A percentile compares a stretch with the other conserved stretches of the same genome.
These are phyloP conservation scores for Daldinia eschscholtzii DNA, from an alignment of 2,329 filamentous ascomycete species.

Conservation along the genomic window DNA sequence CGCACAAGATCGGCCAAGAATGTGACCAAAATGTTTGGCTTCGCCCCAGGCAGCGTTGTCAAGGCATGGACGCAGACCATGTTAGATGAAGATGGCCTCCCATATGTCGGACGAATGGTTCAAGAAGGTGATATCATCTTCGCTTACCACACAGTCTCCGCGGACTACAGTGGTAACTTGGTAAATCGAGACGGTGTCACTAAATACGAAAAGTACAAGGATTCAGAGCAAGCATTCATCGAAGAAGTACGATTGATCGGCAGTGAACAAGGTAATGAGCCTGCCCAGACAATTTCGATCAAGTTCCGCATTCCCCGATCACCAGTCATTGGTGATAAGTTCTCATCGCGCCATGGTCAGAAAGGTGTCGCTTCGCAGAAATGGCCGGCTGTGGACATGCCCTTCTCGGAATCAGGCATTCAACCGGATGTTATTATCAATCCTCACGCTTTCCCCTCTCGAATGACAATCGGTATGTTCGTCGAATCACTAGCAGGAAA, in stretches of 20 bases:
- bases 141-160: slow-evolving; percentile 89
- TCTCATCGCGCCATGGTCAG: slow-evolving; percentile 97
- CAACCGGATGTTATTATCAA: slow-evolving; percentile 99
- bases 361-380: slow-evolving; percentile 98
- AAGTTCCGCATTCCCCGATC: slow-evolving; percentile 92
- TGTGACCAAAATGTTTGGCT: slow-evolving; percentile 88
- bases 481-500: slow-evolving; percentile 97
- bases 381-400: slow-evolving; percentile 94
- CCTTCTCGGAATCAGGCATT: slow-evolving; percentile 95
- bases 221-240: slow-evolving; percentile 86
- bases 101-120: slow-evolving; percentile 81
- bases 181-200: slow-evolving; percentile 89
- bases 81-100: slow-evolving; percentile 89
- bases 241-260: slow-evolving; percentile 95
- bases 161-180: slow-evolving; percentile 81
- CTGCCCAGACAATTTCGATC: slow-evolving; percentile 88
- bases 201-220: slow-evolving; percentile 94
- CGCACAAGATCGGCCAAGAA: slow-evolving; percentile 74
- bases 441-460: slow-evolving; percentile 97
- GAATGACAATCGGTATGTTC: slow-evolving; percentile 99
- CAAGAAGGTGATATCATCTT: slow-evolving; percentile 86
- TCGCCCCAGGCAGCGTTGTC: slow-evolving; percentile 81
- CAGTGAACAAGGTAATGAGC: slow-evolving; percentile 83
- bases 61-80: slow-evolving; percentile 77
- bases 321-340: slow-evolving; percentile 97